phyloP scores from a whole-genome alignment of 2,329 filamentous ascomycete species.

The Passalora sequoiae region DNA sequence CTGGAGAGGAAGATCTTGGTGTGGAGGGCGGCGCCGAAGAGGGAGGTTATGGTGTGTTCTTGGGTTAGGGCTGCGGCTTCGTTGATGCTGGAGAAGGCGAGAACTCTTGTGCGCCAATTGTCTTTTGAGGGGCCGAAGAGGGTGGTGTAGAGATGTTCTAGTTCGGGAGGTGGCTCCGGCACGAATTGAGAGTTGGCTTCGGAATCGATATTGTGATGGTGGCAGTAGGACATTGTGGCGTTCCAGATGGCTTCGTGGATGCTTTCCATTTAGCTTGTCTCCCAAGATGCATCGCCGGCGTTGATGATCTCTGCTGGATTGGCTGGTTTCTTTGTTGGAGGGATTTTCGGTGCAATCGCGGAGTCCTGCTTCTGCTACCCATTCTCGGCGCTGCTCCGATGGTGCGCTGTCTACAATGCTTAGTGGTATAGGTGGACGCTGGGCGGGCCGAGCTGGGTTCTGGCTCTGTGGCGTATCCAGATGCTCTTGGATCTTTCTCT shows the following conservation, averaged over 20 bases:
- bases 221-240: neutral
- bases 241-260: neutral
- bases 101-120: neutral
- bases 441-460: neutral
- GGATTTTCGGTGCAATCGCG: neutral
- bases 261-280: neutral
- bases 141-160: neutral
- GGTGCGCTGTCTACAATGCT: neutral
- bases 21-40: too few species aligned
- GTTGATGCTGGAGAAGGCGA: neutral
- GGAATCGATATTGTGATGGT: neutral
- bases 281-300: neutral
- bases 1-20: conserved; percentile 1
- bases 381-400: neutral
- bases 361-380: neutral
- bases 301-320: conserved; percentile 1
- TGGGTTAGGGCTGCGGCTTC: too few species aligned
- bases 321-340: neutral
- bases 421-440: neutral
- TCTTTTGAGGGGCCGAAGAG: neutral
- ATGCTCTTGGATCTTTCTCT: too few species aligned
- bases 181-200: neutral
- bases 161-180: neutral
- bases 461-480: neutral
- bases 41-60: too few species aligned